Percentiles rank a stretch among this genome's conserved stretches.
Conservation (phyloP, 192 early-diverging fungal genomes). For the Backusella luteola region DNA sequence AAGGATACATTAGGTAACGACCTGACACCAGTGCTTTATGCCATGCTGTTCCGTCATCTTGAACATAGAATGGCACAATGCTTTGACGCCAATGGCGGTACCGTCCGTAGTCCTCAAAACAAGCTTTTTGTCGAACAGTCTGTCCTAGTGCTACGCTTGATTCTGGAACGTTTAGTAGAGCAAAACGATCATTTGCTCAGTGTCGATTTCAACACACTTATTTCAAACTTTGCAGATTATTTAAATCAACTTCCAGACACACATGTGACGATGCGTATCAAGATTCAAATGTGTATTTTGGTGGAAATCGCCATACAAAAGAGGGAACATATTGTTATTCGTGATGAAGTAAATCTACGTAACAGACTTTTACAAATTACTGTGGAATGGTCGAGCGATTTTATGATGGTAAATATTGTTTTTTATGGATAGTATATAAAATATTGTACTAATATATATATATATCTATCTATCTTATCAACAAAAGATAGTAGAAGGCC, state of each 20-base stretch:
- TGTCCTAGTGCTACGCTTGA: conserved; percentile 64
- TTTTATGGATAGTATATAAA: not conserved
- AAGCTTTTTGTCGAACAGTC: conserved; percentile 71
- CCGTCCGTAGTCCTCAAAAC: conserved; percentile 45
- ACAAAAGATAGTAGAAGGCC: conserved; percentile 5
- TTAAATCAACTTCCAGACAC: conserved; percentile 55
- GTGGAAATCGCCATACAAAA: conserved; percentile 67
- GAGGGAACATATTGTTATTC: conserved; percentile 66
- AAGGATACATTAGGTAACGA: conserved; percentile 81
- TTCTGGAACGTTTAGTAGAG: conserved; percentile 63
- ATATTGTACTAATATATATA: not conserved
- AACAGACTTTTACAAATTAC: conserved; percentile 66
- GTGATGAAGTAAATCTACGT: conserved; percentile 66
- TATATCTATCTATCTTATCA: not conserved
- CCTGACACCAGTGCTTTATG: conserved; percentile 63
- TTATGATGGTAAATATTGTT: conserved; percentile 39
- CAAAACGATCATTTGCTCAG: conserved; percentile 49
- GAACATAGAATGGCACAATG: conserved; percentile 56
- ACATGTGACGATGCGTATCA: conserved; percentile 56
- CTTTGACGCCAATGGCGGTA: conserved; percentile 60
- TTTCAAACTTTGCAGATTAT: conserved; percentile 64
- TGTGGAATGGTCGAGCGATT: conserved; percentile 74
- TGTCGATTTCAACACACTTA: conserved; percentile 66
- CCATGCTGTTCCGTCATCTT: conserved; percentile 56
- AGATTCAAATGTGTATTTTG: conserved; percentile 71